A percentile compares a stretch with the other conserved stretches of the same genome.
phyloP scores from a whole-genome alignment of 495 filamentous ascomycete species.

The Hyaloscypha bicolor region DNA sequence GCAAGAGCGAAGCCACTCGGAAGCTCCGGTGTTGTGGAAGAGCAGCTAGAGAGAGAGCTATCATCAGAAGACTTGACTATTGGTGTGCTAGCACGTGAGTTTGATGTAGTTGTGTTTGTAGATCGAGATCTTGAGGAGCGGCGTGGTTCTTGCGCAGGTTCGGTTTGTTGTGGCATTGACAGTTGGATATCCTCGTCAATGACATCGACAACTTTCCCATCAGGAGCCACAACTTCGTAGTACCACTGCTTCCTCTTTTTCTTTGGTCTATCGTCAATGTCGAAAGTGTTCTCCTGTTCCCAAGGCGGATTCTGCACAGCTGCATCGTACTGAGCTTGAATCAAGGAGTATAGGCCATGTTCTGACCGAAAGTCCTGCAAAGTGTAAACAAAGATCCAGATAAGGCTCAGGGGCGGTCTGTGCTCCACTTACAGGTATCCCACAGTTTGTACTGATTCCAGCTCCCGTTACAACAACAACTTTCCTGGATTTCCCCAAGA shows the following conservation, averaged over 20 bases:
- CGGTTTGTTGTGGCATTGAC: not conserved
- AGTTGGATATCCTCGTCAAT: conserved; percentile 19
- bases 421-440: conserved; percentile 60
- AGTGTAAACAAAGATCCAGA: conserved; percentile 32
- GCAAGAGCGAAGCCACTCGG: not conserved
- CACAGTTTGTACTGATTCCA: conserved; percentile 73
- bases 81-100: conserved; percentile 21
- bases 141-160: conserved; percentile 6
- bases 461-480: conserved; percentile 70
- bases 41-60: conserved; percentile 15
- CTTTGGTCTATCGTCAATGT: conserved; percentile 41
- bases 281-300: conserved; percentile 37
- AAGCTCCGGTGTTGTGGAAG: conserved; percentile 10
- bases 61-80: not conserved
- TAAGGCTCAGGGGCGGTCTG: not conserved
- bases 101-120: conserved; percentile 17
- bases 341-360: conserved; percentile 68
- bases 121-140: conserved; percentile 16
- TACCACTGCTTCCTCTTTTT: conserved; percentile 42
- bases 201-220: conserved; percentile 27
- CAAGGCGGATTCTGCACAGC: conserved; percentile 34
- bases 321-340: conserved; percentile 64
- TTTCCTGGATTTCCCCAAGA: conserved; percentile 60
- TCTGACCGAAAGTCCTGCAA: conserved; percentile 69
- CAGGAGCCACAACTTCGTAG: conserved; percentile 23